Conservation (phyloP, 2,329 filamentous ascomycete genomes). For the Hymenoscyphus occultus region DNA sequence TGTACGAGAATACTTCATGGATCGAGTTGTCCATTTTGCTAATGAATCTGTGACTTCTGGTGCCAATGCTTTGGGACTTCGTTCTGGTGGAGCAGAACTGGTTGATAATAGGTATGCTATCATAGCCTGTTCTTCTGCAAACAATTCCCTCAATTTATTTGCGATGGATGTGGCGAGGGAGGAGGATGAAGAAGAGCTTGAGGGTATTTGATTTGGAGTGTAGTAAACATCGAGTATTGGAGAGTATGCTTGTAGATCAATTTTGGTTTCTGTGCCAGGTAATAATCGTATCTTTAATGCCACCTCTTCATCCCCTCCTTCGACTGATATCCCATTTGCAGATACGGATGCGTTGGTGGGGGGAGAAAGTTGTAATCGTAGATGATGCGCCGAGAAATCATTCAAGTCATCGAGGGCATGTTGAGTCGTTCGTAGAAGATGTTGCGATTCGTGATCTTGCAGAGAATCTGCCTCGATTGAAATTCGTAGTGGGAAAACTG, state of each 20-base stretch:
- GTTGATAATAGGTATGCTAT: conserved; percentile 71
- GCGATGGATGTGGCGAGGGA: conserved; percentile 78
- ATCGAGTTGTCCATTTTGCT: conserved; percentile 72
- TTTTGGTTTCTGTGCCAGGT: conserved; percentile 57
- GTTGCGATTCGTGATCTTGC: conserved; percentile 63
- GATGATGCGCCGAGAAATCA: conserved; percentile 79
- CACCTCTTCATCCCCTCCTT: conserved; percentile 45
- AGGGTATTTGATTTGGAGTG: conserved; percentile 63
- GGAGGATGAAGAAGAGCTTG: conserved; percentile 63
- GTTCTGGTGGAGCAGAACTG: conserved; percentile 50
- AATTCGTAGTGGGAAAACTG: conserved; percentile 83
- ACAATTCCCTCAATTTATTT: conserved; percentile 71
- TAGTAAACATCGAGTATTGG: conserved; percentile 77
- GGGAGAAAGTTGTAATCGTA: conserved; percentile 66
- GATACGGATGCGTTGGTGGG: conserved; percentile 28
- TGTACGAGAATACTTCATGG: conserved; percentile 86
- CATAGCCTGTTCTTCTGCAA: conserved; percentile 84
- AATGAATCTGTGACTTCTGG: conserved; percentile 54
- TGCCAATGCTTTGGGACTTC: conserved; percentile 46
- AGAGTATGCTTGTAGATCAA: conserved; percentile 65
- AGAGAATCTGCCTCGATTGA: conserved; percentile 69
- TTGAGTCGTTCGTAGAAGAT: conserved; percentile 77
- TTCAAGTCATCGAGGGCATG: conserved; percentile 82
- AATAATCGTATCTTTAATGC: conserved; percentile 70
- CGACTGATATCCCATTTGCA: conserved; percentile 33